Evolutionary conservation across 345 rosid species (phyloP), one percentile per base, ranked within the genome.

Genomic region (Zanthoxylum bungeanum): DNA sequence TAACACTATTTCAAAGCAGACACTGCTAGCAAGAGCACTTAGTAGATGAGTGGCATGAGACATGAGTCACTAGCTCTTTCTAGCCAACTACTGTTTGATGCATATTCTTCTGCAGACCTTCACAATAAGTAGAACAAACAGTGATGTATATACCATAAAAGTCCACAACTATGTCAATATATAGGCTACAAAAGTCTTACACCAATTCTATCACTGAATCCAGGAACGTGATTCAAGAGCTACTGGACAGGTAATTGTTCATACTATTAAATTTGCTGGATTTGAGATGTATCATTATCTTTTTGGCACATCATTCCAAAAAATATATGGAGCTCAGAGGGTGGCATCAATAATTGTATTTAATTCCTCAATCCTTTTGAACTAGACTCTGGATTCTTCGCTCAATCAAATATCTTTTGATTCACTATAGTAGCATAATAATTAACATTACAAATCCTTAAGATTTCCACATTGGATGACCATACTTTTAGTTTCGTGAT

Each of bases 121-220:
- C 2, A 17, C 14, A 37, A 25, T 11, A 31, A 25, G 42, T 2
- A 8, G 40, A 53, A 30, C 24, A 14, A 76, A 49, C 37, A 12
- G 59, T 19, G 2, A 59, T 4, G 8, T 14, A 74, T 14, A 74
- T 37, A 49, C 61, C 67, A n/a, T 4, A 24, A 19, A 52, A 30
- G 7, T 12, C 62, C 40, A 27, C 49, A 36, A 22, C 42, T 3
- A 57, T 34, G 61, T 51, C 14, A 9, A 52, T 51, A 25, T 10
- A 47, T 22, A 95, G 95, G 92, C 86, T 39, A 47, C 30, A 62
- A 88, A 89, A 70, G 89, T 90, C 75, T 61, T 59, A 60, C 53
- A 75, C 78, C 42, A 74, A 89, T 69, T 76, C 79, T 39, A 85
- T 83, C 37, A 69, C 63, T 1, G 89, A 89, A 77, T 93, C 92